Base-by-base conservation (phyloP, 129 eudicot species). In the Helianthus annuus region DNA sequence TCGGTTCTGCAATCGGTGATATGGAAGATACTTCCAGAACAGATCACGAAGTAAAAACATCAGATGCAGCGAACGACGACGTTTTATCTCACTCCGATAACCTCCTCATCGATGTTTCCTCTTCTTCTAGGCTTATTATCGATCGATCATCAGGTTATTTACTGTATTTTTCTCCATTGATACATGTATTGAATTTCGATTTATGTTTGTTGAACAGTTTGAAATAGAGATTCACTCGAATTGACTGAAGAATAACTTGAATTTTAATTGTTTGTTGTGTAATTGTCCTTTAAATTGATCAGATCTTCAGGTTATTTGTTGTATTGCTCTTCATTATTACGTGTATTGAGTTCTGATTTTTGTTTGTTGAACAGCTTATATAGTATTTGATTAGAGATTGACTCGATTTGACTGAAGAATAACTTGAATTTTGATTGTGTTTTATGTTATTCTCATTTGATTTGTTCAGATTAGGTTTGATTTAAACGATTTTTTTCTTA, bases 61-160 rank as follows among this genome's bases (percentile, higher is more conserved):
- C 62, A 2, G n/a, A 6, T 69, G 61, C 17, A 14, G 14, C 14
- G n/a, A 69, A 34, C 36, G 15, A 52, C 16, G 62, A 8, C 4
- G 63, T 5, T 52, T 38, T 51, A 34, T 15, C 49, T 69, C 62
- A 15, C 39, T 51, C 4, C 7, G n/a, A 69, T 51, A 48, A 69
- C 63, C 63, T 52, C 5, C 4, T 51, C 6, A 53, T 68, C 22
- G 13, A 51, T 11, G 52, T 36, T 70, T 70, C 74, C 2, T 70
- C 74, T 70, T 17, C 74, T 11, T 70, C 39, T 29, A 54, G 39
- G 55, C 36, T 53, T 22, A 2, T 40, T 3, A 36, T 36, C 13
- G 49, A 38, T 13, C 39, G 39, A 36, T 54, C 53, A 38, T 70
- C 74, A 70, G 74, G 74, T 70, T 56, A 38, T 10, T 44, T 52